Percentiles rank a stretch among this genome's conserved stretches.
These are phyloP conservation scores for Pythium periplocum DNA, from an alignment of 352 stramenopile species.

Conservation along the genomic window DNA sequence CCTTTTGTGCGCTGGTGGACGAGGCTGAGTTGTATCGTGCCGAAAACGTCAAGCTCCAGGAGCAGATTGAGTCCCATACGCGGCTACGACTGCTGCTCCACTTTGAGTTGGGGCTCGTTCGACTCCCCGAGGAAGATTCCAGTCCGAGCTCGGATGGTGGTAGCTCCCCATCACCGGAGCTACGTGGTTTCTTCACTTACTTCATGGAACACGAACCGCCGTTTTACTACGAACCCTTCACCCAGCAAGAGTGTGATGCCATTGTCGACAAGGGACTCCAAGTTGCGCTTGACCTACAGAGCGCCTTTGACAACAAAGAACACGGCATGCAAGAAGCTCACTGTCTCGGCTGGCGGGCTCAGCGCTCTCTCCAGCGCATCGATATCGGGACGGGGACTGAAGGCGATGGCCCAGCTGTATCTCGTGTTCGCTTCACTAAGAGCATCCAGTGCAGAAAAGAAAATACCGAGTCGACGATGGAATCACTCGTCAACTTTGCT, in stretches of 20 bases:
- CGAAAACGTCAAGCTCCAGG: constrained; percentile 4
- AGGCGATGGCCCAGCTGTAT: neutral
- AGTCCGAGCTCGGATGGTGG: neutral
- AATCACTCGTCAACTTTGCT: constrained; percentile 1
- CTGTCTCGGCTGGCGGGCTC: constrained; percentile 14
- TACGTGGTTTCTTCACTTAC: constrained; percentile 15
- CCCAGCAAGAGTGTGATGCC: constrained; percentile 5
- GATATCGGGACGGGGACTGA: neutral
- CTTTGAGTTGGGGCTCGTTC: constrained; percentile 8
- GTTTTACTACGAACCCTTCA: constrained; percentile 21
- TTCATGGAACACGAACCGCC: constrained; percentile 10
- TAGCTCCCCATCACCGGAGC: constrained; percentile 1
- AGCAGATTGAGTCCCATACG: constrained; percentile 6
- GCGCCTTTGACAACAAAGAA: constrained; percentile 7
- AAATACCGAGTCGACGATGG: constrained; percentile 4
- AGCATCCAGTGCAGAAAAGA: neutral
- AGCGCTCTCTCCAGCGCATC: constrained; percentile 9
- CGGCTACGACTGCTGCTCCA: constrained; percentile 14
- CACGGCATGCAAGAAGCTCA: constrained; percentile 11
- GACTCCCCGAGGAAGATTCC: neutral
- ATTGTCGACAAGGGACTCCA: constrained; percentile 2
- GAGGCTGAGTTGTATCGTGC: constrained; percentile 8
- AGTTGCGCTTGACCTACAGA: constrained; percentile 4
- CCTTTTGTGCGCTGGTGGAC: constrained; percentile 10
- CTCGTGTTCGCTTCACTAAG: constrained; percentile 17